Evolutionary conservation across 805 yeast species (phyloP), one percentile per base, ranked within the genome.

Genomic region (Starmerella roubikii): DNA sequence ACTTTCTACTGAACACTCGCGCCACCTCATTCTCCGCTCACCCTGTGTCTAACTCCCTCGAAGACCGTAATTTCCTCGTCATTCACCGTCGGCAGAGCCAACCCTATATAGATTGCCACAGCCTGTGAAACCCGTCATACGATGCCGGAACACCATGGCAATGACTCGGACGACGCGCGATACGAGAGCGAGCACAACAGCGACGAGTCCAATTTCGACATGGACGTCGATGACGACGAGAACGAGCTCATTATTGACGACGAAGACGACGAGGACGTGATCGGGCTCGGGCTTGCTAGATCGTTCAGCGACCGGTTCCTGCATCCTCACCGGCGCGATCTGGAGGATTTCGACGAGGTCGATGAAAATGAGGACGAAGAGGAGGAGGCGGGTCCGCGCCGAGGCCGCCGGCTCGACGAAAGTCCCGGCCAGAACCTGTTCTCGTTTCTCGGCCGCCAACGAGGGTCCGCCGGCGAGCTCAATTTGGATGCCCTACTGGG

Each of bases 301-400:
- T n/a, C n/a, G n/a, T n/a, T n/a, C n/a, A n/a, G n/a, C n/a, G n/a
- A n/a, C n/a, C n/a, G n/a, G n/a, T n/a, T n/a, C n/a, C n/a, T n/a
- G n/a, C n/a, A n/a, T n/a, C n/a, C n/a, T n/a, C n/a, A n/a, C n/a
- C n/a, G n/a, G n/a, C n/a, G n/a, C n/a, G n/a, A n/a, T n/a, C n/a
- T n/a, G n/a, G n/a, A n/a, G n/a, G n/a, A n/a, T n/a, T n/a, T 41
- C 6, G 52, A 45, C 6, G 39, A 45, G 18, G 49, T 45, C 18
- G 54, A 44, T 10, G 52, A 50, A 19, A 55, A 54, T 8, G 57
- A 48, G 23, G 37, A 17, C 23, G 33, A 30, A 5, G 34, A 28
- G n/a, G n/a, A n/a, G n/a, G n/a, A n/a, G n/a, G n/a, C n/a, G n/a
- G 31, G 31, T 17, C 8, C 7, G 20, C 19, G 20, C 31, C 19